Percentiles rank a stretch among this genome's conserved stretches.
Conservation (phyloP, 768 basidiomycete species). For the Phanerochaete sordida region DNA sequence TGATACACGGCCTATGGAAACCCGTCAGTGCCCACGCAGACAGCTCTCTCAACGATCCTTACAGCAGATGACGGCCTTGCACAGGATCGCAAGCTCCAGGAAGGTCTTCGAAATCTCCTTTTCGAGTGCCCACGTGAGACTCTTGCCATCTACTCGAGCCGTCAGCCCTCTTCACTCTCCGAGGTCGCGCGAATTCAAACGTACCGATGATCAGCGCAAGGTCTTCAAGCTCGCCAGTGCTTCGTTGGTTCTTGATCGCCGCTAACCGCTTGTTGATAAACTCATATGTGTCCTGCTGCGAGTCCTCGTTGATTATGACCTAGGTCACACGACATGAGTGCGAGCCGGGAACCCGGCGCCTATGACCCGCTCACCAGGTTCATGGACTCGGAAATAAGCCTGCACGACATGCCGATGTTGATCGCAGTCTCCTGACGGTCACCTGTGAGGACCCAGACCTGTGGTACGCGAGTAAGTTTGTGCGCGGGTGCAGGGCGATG, state of each 20-base stretch:
- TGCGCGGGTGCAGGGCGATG: no score
- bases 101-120: conserved; percentile 89
- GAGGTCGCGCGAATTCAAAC: conserved; percentile 12
- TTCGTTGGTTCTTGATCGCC: conserved; percentile 92
- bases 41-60: conserved; percentile 27
- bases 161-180: neutral
- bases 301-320: conserved; percentile 95
- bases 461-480: neutral
- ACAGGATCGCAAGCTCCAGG: conserved; percentile 94
- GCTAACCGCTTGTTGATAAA: conserved; percentile 85
- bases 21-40: neutral
- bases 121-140: conserved; percentile 86
- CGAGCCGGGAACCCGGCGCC: neutral
- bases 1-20: conserved; percentile 80
- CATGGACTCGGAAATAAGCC: conserved; percentile 97
- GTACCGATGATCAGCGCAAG: conserved; percentile 91
- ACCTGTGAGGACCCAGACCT: conserved; percentile 98
- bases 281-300: conserved; percentile 73
- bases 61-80: conserved; percentile 99
- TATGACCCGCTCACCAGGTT: conserved; percentile 62
- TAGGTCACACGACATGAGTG: conserved; percentile 26
- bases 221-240: conserved; percentile 84
- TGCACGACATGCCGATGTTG: conserved; percentile 97
- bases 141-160: conserved; percentile 78
- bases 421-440: conserved; percentile 99